Conservation (phyloP, 106 monocot species). For the Dendrobium chrysotoxum region DNA sequence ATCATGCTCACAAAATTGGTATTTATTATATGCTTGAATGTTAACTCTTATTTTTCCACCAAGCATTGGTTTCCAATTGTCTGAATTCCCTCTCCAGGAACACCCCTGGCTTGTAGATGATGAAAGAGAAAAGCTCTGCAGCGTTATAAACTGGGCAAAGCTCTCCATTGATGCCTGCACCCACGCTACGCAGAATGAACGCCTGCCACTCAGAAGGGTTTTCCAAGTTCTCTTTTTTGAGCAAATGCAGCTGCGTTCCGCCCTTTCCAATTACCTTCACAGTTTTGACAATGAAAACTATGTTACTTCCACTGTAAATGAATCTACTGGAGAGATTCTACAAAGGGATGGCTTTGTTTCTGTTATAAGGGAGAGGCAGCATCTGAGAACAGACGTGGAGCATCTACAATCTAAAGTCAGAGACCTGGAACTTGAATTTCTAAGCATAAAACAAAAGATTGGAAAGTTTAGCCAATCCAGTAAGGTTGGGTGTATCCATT, state of each 20-base stretch:
- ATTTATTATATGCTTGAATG: no score
- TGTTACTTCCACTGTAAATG: background rate
- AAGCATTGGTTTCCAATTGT: background rate
- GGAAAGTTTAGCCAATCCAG: conserved; percentile 22
- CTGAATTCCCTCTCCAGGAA: conserved; percentile 10
- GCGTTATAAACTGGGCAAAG: conserved; percentile 24
- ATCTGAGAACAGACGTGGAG: conserved; percentile 43
- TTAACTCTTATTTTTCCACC: no score
- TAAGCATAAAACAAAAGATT: conserved; percentile 42
- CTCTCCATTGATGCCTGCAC: conserved; percentile 50
- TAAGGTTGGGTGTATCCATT: conserved; percentile 9
- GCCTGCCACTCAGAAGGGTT: conserved; percentile 19
- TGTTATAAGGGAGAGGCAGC: conserved; percentile 37
- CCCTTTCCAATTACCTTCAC: conserved; percentile 15
- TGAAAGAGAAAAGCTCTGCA: conserved; percentile 34
- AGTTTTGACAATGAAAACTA: conserved; percentile 7
- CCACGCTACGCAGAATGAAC: conserved; percentile 37
- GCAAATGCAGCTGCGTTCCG: conserved; percentile 28
- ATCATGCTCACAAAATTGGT: no score
- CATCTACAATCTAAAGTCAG: conserved; percentile 35
- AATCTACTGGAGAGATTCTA: background rate
- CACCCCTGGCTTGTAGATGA: conserved; percentile 40
- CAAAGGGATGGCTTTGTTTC: conserved; percentile 23
- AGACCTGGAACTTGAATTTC: conserved; percentile 40
- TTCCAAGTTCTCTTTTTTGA: conserved; percentile 34